Conservation (phyloP, 306 rosid species). For the Styphnolobium japonicum region DNA sequence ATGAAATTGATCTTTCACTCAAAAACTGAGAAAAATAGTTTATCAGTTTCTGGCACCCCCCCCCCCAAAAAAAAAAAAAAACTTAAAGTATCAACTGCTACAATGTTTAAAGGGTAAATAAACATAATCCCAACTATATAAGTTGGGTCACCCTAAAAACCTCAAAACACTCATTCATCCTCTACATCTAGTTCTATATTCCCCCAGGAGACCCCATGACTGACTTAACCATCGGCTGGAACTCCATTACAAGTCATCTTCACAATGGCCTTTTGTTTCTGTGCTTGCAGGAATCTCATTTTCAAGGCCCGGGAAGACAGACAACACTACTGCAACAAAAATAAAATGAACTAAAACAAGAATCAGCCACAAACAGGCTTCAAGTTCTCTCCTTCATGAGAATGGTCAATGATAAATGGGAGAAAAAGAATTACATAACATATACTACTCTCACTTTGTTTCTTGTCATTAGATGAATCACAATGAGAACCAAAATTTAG, state of each 20-base stretch:
- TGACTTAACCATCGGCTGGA: neutral
- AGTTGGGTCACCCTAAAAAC: neutral
- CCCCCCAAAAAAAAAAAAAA: neutral
- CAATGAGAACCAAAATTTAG: neutral
- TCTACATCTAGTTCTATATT: neutral
- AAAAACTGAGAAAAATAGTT: neutral
- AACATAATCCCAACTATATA: neutral
- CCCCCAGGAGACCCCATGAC: neutral
- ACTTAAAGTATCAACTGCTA: neutral
- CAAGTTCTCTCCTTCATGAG: too few relatives aligned
- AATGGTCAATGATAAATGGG: too few relatives aligned
- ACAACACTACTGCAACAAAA: too few relatives aligned
- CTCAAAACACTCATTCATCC: neutral
- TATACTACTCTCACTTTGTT: neutral
- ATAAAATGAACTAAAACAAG: too few relatives aligned
- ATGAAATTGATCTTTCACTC: neutral
- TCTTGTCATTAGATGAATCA: neutral
- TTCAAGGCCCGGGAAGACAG: constrained; percentile 20
- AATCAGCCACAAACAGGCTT: too few relatives aligned
- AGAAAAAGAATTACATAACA: neutral
- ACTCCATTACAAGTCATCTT: constrained; percentile 1
- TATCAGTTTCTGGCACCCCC: neutral
- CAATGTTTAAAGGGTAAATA: neutral
- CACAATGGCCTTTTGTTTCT: neutral
- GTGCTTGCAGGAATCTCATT: neutral